phyloP scores from a whole-genome alignment of 1,284 basidiomycete species.

The Ceraceosorus guamensis region DNA sequence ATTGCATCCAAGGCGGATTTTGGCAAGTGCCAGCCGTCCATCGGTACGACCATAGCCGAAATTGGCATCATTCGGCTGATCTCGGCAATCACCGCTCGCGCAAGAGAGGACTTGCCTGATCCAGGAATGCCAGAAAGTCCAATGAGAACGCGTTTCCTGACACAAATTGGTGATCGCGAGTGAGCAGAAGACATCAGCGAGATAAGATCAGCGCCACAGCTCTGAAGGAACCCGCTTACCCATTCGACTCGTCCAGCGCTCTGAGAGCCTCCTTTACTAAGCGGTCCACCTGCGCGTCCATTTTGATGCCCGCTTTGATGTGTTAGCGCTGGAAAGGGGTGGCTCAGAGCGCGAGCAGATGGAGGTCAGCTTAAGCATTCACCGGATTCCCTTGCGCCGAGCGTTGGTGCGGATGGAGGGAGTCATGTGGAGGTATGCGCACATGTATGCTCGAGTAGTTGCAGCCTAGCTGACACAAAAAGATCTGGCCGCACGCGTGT shows the following conservation, averaged over 20 bases:
- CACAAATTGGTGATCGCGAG: background rate
- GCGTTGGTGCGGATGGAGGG: no score
- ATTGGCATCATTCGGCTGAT: constrained; percentile 2
- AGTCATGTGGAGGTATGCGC: no score
- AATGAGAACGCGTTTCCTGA: constrained; percentile 54
- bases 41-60: constrained; percentile 62
- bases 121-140: constrained; percentile 73
- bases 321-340: no score
- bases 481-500: no score
- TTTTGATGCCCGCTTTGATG: no score
- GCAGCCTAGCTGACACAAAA: no score
- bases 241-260: no score
- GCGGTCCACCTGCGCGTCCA: background rate
- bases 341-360: no score
- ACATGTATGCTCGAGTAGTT: no score
- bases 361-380: no score
- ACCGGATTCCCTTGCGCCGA: no score
- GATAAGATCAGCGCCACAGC: background rate
- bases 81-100: constrained; percentile 55
- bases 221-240: background rate
- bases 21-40: constrained; percentile 74
- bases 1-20: constrained; percentile 58
- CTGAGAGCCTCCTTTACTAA: background rate
- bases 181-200: background rate
- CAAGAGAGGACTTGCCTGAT: constrained; percentile 72